Base-by-base conservation (phyloP, 192 early-diverging fungal genomes). In the Helicostylum pulchrum region DNA sequence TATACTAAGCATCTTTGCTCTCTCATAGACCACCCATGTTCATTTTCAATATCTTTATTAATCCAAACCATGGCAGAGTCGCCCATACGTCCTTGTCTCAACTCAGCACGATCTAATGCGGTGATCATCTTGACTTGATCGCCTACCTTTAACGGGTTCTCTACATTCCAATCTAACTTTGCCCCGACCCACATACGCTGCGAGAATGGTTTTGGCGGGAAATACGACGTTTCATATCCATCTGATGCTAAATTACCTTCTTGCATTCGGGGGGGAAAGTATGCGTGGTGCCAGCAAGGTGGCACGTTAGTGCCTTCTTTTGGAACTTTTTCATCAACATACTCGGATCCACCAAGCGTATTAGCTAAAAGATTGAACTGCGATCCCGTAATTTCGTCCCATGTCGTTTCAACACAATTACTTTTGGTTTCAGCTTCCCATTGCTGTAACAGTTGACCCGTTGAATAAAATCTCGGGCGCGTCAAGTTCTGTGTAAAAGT, bases 171-270 rank as follows among this genome's bases (percentile, higher is more conserved):
- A 39, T 77, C 78, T 12, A 92, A 78, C 21, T 78, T 70, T 8
- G 90, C 93, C 11, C 94, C 93, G 3, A 88, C 92, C 94, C 94
- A 97, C 86, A 97, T 89, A 5, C 94, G 85, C 42, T 85, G 84
- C 14, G 76, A 53, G 65, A 85, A 95, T 1, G 90, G 89, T 12
- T 66, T 74, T 0, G 94, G 94, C 0, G 94, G 94, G 0, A 86
- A 79, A 61, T 87, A 87, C 12, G 79, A 82, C 46, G 80, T 78
- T 61, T 91, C 87, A 66, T 93, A 93, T n/a, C 94, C 94, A 71
- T 97, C 94, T 4, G 75, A 45, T 14, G 90, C 83, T 9, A 96
- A 80, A 34, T 87, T 71, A 7, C 57, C 48, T 61, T 92, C 91
- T 14, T 79, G 76, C 14, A 80, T 75, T 23, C 81, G 78, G n/a